These are phyloP conservation scores for Priceomyces melissophilus DNA, from an alignment of 805 yeast genomes.

Conservation along the genomic window DNA sequence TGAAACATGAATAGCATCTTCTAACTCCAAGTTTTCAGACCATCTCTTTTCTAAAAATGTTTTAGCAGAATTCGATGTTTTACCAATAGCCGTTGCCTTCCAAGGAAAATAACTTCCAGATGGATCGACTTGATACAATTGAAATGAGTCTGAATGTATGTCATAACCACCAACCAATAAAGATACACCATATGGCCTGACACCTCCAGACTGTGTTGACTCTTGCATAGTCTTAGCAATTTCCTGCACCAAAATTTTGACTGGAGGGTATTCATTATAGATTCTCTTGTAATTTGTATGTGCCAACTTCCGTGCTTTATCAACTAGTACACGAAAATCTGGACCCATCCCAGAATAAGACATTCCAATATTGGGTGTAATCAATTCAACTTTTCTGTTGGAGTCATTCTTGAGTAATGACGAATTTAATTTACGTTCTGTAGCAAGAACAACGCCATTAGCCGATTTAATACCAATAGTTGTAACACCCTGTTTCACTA, in stretches of 20 bases:
- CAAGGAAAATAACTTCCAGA: slow-evolving; percentile 97
- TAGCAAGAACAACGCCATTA: slow-evolving; percentile 94
- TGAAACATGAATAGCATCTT: slow-evolving; percentile 97
- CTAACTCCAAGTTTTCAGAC: slow-evolving; percentile 95
- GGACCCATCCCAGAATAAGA: slow-evolving; percentile 99
- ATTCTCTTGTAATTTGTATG: slow-evolving; percentile 90
- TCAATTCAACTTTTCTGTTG: slow-evolving; percentile 69
- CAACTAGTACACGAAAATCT: slow-evolving; percentile 91
- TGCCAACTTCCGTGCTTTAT: slow-evolving; percentile 88
- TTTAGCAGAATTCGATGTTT: slow-evolving; percentile 93
- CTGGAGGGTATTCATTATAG: slow-evolving; percentile 96
- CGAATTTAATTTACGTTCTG: slow-evolving; percentile 88
- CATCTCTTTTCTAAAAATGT: slow-evolving; percentile 96
- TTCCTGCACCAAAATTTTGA: slow-evolving; percentile 88
- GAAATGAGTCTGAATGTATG: slow-evolving; percentile 62
- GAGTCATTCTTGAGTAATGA: slow-evolving; percentile 71
- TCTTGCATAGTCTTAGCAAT: slow-evolving; percentile 97
- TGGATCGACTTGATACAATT: slow-evolving; percentile 95
- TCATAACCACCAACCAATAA: slow-evolving; percentile 92
- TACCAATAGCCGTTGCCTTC: slow-evolving; percentile 99
- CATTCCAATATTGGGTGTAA: slow-evolving; percentile 96
- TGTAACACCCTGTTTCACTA: slow-evolving; percentile 97
- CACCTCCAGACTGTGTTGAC: slow-evolving; percentile 98
- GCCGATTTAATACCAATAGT: slow-evolving; percentile 91
- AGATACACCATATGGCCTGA: slow-evolving; percentile 97